Evolutionary conservation across 345 rosid genomes (phyloP), one percentile per base, ranked within the genome.

Genomic region (Gynandropsis gynandra): DNA sequence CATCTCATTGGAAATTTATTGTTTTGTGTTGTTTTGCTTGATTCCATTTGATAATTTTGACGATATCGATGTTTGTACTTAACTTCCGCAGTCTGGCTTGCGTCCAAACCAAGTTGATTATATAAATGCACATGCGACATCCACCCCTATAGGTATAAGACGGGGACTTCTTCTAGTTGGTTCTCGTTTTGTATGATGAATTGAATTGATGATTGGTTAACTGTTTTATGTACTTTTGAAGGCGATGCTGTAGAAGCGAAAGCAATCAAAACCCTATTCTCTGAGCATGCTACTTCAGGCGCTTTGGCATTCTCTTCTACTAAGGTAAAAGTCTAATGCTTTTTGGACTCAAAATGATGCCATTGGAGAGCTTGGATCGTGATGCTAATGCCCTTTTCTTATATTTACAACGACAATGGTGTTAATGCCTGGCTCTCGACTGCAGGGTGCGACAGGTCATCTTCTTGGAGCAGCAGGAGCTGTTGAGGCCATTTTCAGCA

Each of bases 381-480:
- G 12, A 44, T 32, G 10, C 33, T 36, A 32, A 21, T 52, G 44
- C n/a, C n/a, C n/a, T n/a, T 42, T 41, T n/a, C 17, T 27, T 65
- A n/a, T n/a, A n/a, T n/a, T n/a, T n/a, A n/a, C n/a, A n/a, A n/a
- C n/a, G n/a, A n/a, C n/a, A n/a, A n/a, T n/a, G n/a, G n/a, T n/a
- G n/a, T n/a, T n/a, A n/a, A n/a, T n/a, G n/a, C n/a, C n/a, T n/a
- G n/a, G n/a, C 4, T 24, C 51, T 49, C 42, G 45, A 16, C 55
- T 21, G 47, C 76, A 87, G 95, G 98, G 94, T 13, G 97, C 95
- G 8, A 33, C 87, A 14, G 97, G 98, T 56, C 98, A 92, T 81
- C 94, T 92, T 33, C 98, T 92, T 59, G 98, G 98, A 69, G 98
- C 97, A 51, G 95, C 95, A 40, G 88, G 95, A 62, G 93, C 98